Percentiles rank a stretch among this genome's conserved stretches.
phyloP scores from a whole-genome alignment of 2,329 filamentous ascomycete species.

The Fusarium succisae region DNA sequence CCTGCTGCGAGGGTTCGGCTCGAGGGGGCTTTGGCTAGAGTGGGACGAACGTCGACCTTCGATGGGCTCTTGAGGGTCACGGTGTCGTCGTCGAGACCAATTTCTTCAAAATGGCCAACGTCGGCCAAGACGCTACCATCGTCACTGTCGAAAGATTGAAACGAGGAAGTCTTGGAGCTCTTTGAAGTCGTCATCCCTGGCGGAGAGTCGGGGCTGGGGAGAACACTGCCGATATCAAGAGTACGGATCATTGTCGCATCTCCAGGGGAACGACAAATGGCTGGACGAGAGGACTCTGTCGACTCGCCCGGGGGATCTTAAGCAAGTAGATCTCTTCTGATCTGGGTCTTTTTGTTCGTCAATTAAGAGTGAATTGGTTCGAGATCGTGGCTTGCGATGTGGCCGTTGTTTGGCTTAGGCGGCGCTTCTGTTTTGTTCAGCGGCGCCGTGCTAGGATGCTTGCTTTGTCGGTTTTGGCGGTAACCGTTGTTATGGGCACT shows the following conservation, averaged over 20 bases:
- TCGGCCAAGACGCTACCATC: conserved; percentile 77
- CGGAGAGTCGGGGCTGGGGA: conserved; percentile 50
- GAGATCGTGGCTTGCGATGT: conserved; percentile 17
- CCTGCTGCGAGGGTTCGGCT: conserved; percentile 45
- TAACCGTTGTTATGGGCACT: conserved; percentile 36
- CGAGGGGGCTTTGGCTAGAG: conserved; percentile 41
- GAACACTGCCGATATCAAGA: conserved; percentile 43
- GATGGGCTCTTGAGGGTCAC: conserved; percentile 61
- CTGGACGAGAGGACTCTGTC: conserved; percentile 22
- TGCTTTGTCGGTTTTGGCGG: conserved; percentile 23
- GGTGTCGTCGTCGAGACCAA: conserved; percentile 77
- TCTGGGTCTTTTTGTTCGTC: not conserved
- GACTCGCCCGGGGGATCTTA: conserved; percentile 17
- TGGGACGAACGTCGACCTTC: conserved; percentile 52
- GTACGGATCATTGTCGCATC: conserved; percentile 51
- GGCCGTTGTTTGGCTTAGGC: conserved; percentile 8
- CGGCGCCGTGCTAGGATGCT: conserved; percentile 15
- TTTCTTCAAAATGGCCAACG: conserved; percentile 89
- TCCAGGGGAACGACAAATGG: conserved; percentile 23
- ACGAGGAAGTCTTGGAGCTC: conserved; percentile 90
- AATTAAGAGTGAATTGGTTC: not conserved
- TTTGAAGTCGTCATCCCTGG: conserved; percentile 81
- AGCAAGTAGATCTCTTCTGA: not conserved
- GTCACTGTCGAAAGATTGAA: conserved; percentile 81
- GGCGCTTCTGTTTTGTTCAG: conserved; percentile 36